phyloP scores from a whole-genome alignment of 1,139 yeast genomes.

The Debaryomyces nepalensis region DNA sequence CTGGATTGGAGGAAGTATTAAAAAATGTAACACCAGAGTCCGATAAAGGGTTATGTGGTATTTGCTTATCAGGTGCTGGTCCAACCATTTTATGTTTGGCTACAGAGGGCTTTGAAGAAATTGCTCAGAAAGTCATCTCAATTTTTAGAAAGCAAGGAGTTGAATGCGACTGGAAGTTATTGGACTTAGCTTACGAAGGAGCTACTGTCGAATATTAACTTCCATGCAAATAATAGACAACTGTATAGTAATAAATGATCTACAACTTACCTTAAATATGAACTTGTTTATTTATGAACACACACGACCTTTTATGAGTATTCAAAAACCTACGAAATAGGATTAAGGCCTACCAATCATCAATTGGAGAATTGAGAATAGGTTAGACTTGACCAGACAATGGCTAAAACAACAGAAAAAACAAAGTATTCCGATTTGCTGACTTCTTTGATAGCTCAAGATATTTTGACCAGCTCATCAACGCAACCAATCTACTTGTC shows the following conservation, averaged over 20 bases:
- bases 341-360: neutral
- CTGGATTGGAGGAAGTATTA: conserved; percentile 85
- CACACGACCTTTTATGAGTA: conserved; percentile 6
- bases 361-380: conserved; percentile 6
- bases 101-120: conserved; percentile 81
- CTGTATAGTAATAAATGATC: conserved; percentile 2
- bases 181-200: conserved; percentile 88
- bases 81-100: conserved; percentile 96
- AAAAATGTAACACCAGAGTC: conserved; percentile 80
- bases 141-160: conserved; percentile 72
- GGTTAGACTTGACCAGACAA: conserved; percentile 1
- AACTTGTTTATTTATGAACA: neutral
- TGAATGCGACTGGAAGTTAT: conserved; percentile 77
- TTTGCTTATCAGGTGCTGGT: conserved; percentile 96
- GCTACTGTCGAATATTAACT: conserved; percentile 48
- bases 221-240: conserved; percentile 3
- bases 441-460: conserved; percentile 37
- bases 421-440: conserved; percentile 24
- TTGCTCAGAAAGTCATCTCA: conserved; percentile 73
- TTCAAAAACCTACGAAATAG: conserved; percentile 3
- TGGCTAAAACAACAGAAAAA: conserved; percentile 4
- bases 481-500: conserved; percentile 51
- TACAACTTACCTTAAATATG: neutral
- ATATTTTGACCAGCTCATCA: conserved; percentile 35
- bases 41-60: conserved; percentile 86